Percentiles rank a stretch among this genome's conserved stretches.
Conservation (phyloP, 176 grass and related monocot species). For the Alopecurus myosuroides region DNA sequence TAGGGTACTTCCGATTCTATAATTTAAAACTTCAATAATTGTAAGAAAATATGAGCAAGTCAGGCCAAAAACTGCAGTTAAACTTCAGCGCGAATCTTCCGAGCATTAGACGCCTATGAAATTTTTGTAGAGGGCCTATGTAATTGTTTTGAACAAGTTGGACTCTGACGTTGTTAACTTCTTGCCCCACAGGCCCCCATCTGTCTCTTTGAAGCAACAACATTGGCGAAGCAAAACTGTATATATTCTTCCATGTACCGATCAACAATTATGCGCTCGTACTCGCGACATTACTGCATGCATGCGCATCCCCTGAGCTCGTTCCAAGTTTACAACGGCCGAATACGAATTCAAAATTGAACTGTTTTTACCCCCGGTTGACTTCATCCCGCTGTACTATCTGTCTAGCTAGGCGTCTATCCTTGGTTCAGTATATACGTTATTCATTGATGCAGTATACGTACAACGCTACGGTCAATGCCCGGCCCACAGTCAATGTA, state of each 20-base stretch:
- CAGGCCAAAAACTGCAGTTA: no score
- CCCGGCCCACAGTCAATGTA: no score
- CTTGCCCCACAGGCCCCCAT: background rate
- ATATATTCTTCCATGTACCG: background rate
- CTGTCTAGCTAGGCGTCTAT: background rate
- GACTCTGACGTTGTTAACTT: no score
- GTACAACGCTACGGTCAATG: background rate
- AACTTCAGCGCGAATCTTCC: no score
- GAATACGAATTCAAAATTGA: background rate
- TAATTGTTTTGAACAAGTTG: no score
- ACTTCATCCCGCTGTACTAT: background rate
- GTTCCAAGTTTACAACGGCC: background rate
- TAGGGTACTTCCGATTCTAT: no score
- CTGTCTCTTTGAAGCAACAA: background rate
- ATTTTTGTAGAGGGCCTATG: no score
- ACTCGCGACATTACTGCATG: background rate
- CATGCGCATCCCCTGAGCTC: background rate
- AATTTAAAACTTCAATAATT: no score
- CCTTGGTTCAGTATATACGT: background rate
- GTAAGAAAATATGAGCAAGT: no score
- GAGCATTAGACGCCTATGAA: no score
- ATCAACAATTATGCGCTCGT: background rate
- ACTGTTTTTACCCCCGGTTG: background rate
- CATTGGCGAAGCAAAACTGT: background rate
- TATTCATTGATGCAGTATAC: background rate